A percentile compares a stretch with the other conserved stretches of the same genome.
Evolutionary conservation across 2,329 filamentous ascomycete species (phyloP).

Genomic region (Penicillium italicum): DNA sequence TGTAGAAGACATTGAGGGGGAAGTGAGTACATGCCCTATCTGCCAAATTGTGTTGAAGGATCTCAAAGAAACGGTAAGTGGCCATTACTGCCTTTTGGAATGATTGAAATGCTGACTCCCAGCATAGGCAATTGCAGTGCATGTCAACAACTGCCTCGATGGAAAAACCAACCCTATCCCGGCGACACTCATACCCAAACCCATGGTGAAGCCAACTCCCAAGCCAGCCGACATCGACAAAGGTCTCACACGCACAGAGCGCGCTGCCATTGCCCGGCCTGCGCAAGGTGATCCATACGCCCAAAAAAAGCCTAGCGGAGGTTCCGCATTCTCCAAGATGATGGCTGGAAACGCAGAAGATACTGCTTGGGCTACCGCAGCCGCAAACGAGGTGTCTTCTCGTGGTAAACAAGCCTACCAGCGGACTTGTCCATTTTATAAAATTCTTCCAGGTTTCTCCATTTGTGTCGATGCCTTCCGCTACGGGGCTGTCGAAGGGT

Average conservation of each 20-base stretch:
- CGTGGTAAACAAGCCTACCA: constrained; percentile 82
- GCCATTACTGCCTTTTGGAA: not conserved
- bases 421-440: constrained; percentile 95
- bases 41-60: constrained; percentile 65
- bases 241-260: constrained; percentile 57
- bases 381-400: constrained; percentile 71
- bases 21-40: constrained; percentile 63
- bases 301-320: constrained; percentile 40
- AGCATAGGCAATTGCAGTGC: constrained; percentile 67
- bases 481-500: constrained; percentile 88
- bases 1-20: constrained; percentile 17
- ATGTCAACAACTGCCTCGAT: constrained; percentile 92
- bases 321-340: constrained; percentile 82
- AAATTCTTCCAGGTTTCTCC: constrained; percentile 88
- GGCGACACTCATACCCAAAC: not conserved
- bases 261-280: constrained; percentile 67
- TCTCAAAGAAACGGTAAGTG: constrained; percentile 46
- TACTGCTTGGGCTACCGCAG: constrained; percentile 81
- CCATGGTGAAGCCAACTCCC: constrained; percentile 1
- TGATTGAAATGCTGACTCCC: constrained; percentile 11
- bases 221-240: constrained; percentile 17
- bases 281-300: constrained; percentile 77
- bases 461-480: constrained; percentile 96
- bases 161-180: constrained; percentile 65
- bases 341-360: constrained; percentile 93